Base-by-base conservation (phyloP, 2,329 filamentous ascomycete species). In the Verticillium isaacii region DNA sequence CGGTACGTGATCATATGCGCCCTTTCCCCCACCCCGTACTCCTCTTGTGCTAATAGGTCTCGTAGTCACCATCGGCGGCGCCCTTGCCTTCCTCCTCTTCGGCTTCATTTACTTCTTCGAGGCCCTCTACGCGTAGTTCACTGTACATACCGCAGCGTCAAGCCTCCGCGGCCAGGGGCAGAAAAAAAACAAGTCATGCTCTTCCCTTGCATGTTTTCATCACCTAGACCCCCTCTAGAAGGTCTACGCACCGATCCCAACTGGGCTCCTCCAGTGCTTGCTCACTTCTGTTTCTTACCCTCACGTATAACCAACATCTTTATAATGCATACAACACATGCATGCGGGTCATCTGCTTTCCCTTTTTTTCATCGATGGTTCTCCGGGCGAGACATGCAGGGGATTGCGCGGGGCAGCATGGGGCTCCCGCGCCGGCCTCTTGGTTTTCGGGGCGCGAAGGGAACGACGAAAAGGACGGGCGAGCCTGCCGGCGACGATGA, bases 41-140 rank as follows among this genome's bases (percentile, higher is more conserved):
- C n/a, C 19, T 52, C 9, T 19, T 25, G 54, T 23, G 23, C 36
- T 32, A 19, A 56, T 14, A 12, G 19, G 5, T 19, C 15, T 54
- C 59, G 56, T 56, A 97, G 95, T 98, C 39, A 98, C 94, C 36
- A 83, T 98, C 59, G 94, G 95, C 65, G 95, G 95, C 63, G 94
- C 95, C 8, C 78, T 90, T 61, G 93, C 94, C 17, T 99, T 99
- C 79, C 80, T 98, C 57, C 77, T 93, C 34, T 99, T 99, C 73
- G 94, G 93, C 64, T 77, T 97, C 68, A 93, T 99, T 68, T 99
- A 99, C 77, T 78, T 96, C 41, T 80, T 93, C 64, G 94, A 98
- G 76, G 89, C 90, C 15, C 78, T 93, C 71, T 87, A 86, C 71
- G 76, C 77, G 59, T 85, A 76, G 66, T 32, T 6, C 15, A 9